Percentiles rank a stretch among this genome's conserved stretches.
Evolutionary conservation across 2,329 filamentous ascomycete species (phyloP).

Genomic region (Epichloe typhina): DNA sequence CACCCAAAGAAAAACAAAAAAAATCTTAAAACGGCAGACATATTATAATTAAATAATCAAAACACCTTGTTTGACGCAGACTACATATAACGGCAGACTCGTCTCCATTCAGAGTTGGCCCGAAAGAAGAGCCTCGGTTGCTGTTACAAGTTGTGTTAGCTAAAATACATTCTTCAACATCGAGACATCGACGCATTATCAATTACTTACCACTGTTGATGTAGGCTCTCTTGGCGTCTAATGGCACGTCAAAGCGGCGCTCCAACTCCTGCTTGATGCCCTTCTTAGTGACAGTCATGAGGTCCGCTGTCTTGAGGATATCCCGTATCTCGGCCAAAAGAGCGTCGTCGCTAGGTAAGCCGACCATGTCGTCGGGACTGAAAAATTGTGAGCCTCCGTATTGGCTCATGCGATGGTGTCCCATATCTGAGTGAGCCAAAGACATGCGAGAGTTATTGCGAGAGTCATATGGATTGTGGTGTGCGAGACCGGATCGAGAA

Average conservation of each 20-base stretch:
- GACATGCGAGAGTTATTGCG: constrained; percentile 56
- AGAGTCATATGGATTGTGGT: constrained; percentile 39
- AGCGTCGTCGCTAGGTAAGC: constrained; percentile 77
- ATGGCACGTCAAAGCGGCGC: constrained; percentile 70
- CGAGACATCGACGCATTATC: neutral
- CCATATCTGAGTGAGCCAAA: constrained; percentile 61
- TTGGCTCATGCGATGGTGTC: constrained; percentile 45
- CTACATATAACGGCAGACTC: neutral
- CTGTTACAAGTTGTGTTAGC: constrained; percentile 21
- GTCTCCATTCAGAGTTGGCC: constrained; percentile 50
- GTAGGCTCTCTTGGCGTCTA: constrained; percentile 82
- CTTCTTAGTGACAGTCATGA: constrained; percentile 99
- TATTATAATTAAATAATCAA: neutral
- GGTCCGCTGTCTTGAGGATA: constrained; percentile 77
- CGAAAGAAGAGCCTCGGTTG: constrained; percentile 67
- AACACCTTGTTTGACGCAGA: neutral
- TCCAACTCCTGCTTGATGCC: constrained; percentile 90
- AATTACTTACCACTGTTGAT: constrained; percentile 72
- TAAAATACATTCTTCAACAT: too few relatives aligned
- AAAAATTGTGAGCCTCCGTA: constrained; percentile 49
- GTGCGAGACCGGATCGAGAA: constrained; percentile 36
- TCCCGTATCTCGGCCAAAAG: constrained; percentile 88
- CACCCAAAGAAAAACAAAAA: neutral
- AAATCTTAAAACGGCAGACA: neutral
- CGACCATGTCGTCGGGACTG: constrained; percentile 52